A percentile compares a stretch with the other conserved stretches of the same genome.
phyloP scores from a whole-genome alignment of 2,329 filamentous ascomycete species.

The Xenoacremonium recifei region DNA sequence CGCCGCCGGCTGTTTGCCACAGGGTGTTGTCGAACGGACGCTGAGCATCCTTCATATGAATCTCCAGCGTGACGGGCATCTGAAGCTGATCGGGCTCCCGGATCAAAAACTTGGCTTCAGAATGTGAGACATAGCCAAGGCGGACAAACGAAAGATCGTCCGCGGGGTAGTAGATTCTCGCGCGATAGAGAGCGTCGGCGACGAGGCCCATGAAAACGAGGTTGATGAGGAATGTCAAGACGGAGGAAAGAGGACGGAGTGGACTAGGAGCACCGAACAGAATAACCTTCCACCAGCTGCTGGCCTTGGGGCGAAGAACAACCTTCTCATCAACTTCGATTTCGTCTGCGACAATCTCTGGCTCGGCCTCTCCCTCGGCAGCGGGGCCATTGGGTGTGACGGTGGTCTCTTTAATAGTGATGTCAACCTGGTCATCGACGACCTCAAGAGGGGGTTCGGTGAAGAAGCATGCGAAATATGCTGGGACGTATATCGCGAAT shows the following conservation, averaged over 20 bases:
- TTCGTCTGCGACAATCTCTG: constrained; percentile 43
- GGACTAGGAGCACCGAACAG: constrained; percentile 75
- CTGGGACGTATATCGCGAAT: constrained; percentile 63
- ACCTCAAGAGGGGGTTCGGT: constrained; percentile 57
- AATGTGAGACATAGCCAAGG: constrained; percentile 81
- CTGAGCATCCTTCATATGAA: constrained; percentile 52
- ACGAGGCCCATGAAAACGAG: constrained; percentile 64
- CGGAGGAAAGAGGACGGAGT: constrained; percentile 63
- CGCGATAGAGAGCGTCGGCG: constrained; percentile 75
- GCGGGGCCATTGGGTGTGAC: constrained; percentile 25
- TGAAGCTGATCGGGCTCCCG: constrained; percentile 76
- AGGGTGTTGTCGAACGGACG: constrained; percentile 52
- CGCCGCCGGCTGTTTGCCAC: constrained; percentile 66
- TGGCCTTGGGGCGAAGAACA: constrained; percentile 54
- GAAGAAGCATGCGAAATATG: constrained; percentile 60
- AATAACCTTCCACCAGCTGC: constrained; percentile 62
- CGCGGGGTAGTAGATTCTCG: constrained; percentile 65
- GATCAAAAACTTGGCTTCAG: constrained; percentile 76
- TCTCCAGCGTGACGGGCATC: constrained; percentile 73
- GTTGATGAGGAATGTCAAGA: constrained; percentile 72
- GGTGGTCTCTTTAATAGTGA: constrained; percentile 50
- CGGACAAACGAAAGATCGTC: constrained; percentile 82
- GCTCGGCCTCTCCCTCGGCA: constrained; percentile 31
- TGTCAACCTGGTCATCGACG: constrained; percentile 59
- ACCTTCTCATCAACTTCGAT: constrained; percentile 65